Evolutionary conservation across 495 filamentous ascomycete species (phyloP), one percentile per base, ranked within the genome.

Genomic region (Penicillium macrosclerotiorum): DNA sequence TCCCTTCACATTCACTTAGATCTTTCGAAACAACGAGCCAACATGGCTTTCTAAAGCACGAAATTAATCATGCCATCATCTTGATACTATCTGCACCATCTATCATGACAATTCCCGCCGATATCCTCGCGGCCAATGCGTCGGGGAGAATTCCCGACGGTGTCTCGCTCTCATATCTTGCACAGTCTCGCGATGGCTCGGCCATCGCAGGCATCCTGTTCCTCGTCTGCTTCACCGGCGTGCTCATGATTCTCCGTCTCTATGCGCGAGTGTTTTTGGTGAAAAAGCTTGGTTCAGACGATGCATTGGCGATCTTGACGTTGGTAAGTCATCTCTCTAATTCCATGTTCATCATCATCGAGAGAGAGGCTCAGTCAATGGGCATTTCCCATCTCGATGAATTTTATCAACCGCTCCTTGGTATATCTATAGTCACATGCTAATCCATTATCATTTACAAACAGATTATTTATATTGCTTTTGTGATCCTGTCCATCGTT

Each of bases 141-240:
- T 54, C 56, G 37, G 62, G 64, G 20, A 51, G 51, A 18, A 62
- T 73, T 32, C 70, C 69, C 7, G 31, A 45, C 26, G 55, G 48
- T 19, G 32, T 73, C 29, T 63, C 60, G 5, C 49, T 65, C 8
- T 52, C 58, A n/a, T 72, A 63, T 43, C 52, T 75, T n/a, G 57
- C 66, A 14, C 30, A 75, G 51, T 63, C 56, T 18, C 63, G 66
- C 16, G 71, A 75, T 52, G 26, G 32, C 0, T 37, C 65, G 8
- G 59, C 71, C n/a, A 63, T 66, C 37, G 60, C 58, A 36, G 69
- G 63, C 31, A 72, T 75, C 34, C 36, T 73, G 26, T 67, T 70
- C 50, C 48, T 73, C 40, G 48, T 61, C 41, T 55, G 61, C 27
- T 50, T 74, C 24, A 63, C 68, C 1, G 46, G 45, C 2, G 3